Evolutionary conservation across 225 moss, liverwort and hornwort species (phyloP).

Genomic region (Pseudoscleropodium purum): DNA sequence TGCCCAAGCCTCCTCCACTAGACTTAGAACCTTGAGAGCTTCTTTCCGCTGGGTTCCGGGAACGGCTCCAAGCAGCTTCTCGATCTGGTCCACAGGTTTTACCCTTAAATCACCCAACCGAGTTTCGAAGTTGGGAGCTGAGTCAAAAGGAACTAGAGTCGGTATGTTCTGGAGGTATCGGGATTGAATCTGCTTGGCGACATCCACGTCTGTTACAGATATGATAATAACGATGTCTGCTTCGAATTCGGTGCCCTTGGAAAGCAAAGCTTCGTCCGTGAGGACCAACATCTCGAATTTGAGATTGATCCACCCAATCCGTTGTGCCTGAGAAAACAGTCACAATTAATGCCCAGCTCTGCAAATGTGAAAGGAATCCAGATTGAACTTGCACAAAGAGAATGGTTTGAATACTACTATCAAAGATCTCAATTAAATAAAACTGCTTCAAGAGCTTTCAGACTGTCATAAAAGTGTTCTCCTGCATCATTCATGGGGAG

Average conservation of each 20-base stretch:
- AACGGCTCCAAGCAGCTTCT: constrained; percentile 24
- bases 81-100: constrained; percentile 25
- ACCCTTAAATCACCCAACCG: constrained; percentile 55
- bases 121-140: constrained; percentile 31
- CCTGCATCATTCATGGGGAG: background rate
- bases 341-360: background rate
- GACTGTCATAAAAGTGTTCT: background rate
- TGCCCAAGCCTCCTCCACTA: constrained; percentile 70
- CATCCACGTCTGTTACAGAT: constrained; percentile 11
- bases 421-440: background rate
- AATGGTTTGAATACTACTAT: background rate
- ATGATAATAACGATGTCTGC: constrained; percentile 29
- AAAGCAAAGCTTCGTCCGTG: constrained; percentile 25
- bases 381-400: background rate
- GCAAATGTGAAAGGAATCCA: background rate
- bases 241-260: constrained; percentile 15
- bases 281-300: constrained; percentile 68
- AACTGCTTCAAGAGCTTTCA: background rate
- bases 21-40: constrained; percentile 34
- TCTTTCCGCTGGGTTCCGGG: constrained; percentile 43
- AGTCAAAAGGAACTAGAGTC: constrained; percentile 61
- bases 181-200: constrained; percentile 19
- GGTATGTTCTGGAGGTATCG: constrained; percentile 25
- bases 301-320: constrained; percentile 57
- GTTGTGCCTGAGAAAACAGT: constrained; percentile 35